Base-by-base conservation (phyloP, 805 yeast species). In the Starmerella ratchasimensis region DNA sequence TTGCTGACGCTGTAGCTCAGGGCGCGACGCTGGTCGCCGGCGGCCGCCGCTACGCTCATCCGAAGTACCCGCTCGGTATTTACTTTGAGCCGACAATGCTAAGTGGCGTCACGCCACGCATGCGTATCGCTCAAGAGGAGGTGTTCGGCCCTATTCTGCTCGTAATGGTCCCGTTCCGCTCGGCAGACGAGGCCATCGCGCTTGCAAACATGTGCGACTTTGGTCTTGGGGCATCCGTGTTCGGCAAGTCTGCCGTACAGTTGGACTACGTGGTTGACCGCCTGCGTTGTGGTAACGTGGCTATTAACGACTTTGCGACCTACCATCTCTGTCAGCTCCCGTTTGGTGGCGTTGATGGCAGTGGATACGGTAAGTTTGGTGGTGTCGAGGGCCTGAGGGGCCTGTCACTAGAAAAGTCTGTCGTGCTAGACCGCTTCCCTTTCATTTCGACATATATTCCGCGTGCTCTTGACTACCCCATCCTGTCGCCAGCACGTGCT, bases 311-410 rank as follows among this genome's bases (percentile, higher is more conserved):
- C 62, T 90, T 90, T 65, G 99, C 97, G 6, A 88, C 97, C 0
- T 90, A 75, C 54, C 83, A 86, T 53, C 82, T 90, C 25, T 86
- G 95, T 48, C 98, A 90, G 60, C 66, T 90, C 49, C 99, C 99
- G 23, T 90, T 90, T 61, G 99, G 99, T 38, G 99, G 99, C 22
- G 72, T 72, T 20, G 76, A 76, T 48, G 90, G 84, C 32, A 80
- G 94, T 5, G 99, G 99, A 0, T 90, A 84, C 54, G 98, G 98
- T 40, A 88, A 88, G 56, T 90, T 90, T 63, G 94, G 95, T 17
- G 99, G 99, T 33, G 94, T 79, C 55, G 99, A 90, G 64, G 99
- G 99, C 2, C 65, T 90, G 30, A 72, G 82, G 28, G 96, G 95
- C 0, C 64, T 90, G 31, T 88, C 97, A 57, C 68, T 75, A 39